phyloP scores from a whole-genome alignment of 805 yeast genomes.

The Lachancea fermentati region DNA sequence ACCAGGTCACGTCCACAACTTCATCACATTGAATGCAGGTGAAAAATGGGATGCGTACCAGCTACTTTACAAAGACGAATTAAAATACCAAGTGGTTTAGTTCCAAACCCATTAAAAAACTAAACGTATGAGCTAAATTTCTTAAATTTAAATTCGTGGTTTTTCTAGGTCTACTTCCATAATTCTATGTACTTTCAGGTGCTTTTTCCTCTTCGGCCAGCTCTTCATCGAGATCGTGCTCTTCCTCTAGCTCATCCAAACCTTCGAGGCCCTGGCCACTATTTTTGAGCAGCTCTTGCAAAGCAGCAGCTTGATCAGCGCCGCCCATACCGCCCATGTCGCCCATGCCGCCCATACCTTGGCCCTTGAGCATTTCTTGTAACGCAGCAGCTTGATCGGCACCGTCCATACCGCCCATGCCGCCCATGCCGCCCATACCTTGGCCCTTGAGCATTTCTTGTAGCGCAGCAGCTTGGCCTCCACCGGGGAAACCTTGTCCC shows the following conservation, averaged over 20 bases:
- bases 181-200: neutral
- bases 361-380: slow-evolving; percentile 6
- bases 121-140: neutral
- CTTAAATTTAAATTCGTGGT: neutral
- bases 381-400: slow-evolving; percentile 8
- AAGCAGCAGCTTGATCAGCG: slow-evolving; percentile 1
- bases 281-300: neutral
- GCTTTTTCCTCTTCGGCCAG: neutral
- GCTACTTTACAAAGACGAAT: slow-evolving; percentile 48
- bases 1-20: slow-evolving; percentile 81
- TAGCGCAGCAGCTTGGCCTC: slow-evolving; percentile 8
- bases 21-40: slow-evolving; percentile 61
- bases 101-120: neutral
- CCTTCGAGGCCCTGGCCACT: slow-evolving; percentile 6
- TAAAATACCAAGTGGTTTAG: slow-evolving; percentile 51
- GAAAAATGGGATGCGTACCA: slow-evolving; percentile 73
- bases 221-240: neutral
- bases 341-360: neutral
- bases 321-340: neutral
- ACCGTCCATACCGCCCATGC: neutral
- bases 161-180: too few relatives aligned
- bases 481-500: slow-evolving; percentile 36
- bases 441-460: slow-evolving; percentile 6
- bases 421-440: neutral
- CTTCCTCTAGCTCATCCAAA: slow-evolving; percentile 5